phyloP scores from a whole-genome alignment of 1,284 basidiomycete species.

The Megacollybia platyphylla region DNA sequence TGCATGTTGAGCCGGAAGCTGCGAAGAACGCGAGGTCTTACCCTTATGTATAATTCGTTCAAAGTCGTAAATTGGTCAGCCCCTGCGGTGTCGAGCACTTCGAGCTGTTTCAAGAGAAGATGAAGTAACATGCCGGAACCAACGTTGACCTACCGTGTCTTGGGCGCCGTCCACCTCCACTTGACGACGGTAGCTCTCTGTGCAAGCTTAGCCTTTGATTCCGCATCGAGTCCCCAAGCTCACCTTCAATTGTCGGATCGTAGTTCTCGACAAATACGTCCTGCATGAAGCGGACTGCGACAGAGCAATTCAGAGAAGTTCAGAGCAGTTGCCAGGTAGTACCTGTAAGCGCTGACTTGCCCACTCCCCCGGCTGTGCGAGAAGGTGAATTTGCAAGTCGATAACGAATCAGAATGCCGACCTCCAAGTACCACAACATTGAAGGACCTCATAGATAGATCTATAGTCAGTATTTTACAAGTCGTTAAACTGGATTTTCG shows the following conservation, averaged over 20 bases:
- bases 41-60: constrained; percentile 73
- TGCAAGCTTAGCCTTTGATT: neutral
- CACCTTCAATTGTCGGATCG: constrained; percentile 77
- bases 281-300: constrained; percentile 59
- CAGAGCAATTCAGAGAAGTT: constrained; percentile 1
- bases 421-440: constrained; percentile 72
- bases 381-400: constrained; percentile 6
- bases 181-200: constrained; percentile 55
- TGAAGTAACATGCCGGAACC: constrained; percentile 6
- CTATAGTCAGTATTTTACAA: neutral
- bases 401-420: constrained; percentile 18
- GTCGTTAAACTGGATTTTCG: too few relatives aligned
- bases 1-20: neutral
- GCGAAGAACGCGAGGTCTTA: constrained; percentile 12
- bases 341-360: constrained; percentile 67
- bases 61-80: constrained; percentile 76
- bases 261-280: constrained; percentile 67
- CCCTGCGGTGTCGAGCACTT: constrained; percentile 84
- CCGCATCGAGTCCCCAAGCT: neutral
- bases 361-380: constrained; percentile 62
- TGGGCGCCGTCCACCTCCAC: constrained; percentile 50
- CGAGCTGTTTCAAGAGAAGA: constrained; percentile 35
- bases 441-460: constrained; percentile 42
- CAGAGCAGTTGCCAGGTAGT: neutral
- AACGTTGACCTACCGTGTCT: constrained; percentile 29